Conservation (phyloP, 2,329 filamentous ascomycete species). For the Byssoonygena ceratinophila region DNA sequence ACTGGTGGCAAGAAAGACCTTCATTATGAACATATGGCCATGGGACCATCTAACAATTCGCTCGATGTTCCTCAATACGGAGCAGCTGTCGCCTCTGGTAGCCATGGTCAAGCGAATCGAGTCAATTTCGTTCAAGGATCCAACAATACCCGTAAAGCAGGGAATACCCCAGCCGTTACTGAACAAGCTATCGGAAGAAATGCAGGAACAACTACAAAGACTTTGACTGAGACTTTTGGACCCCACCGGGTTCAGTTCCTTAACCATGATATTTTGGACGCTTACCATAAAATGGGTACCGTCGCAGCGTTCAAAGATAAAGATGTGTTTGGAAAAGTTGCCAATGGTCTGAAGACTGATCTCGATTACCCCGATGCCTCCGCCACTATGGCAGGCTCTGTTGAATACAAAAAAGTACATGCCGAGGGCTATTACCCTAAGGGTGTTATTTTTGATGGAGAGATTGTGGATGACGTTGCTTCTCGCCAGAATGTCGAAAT, state of each 20-base stretch:
- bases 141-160: neutral
- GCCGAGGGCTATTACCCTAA: neutral
- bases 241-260: neutral
- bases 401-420: neutral
- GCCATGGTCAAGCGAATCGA: neutral
- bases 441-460: neutral
- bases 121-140: neutral
- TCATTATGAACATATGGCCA: neutral
- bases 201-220: neutral
- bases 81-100: neutral
- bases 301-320: slow-evolving; percentile 1
- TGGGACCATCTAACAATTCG: neutral
- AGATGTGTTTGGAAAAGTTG: neutral
- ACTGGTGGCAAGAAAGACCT: neutral
- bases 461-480: neutral
- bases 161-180: neutral
- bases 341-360: neutral
- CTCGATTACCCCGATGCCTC: neutral
- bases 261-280: neutral
- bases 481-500: neutral
- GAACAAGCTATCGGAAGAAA: neutral
- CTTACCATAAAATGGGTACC: neutral
- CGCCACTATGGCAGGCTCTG: neutral
- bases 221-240: neutral
- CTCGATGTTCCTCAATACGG: neutral